phyloP scores from a whole-genome alignment of 208 protist species.

The Wallacemonas sp. region DNA sequence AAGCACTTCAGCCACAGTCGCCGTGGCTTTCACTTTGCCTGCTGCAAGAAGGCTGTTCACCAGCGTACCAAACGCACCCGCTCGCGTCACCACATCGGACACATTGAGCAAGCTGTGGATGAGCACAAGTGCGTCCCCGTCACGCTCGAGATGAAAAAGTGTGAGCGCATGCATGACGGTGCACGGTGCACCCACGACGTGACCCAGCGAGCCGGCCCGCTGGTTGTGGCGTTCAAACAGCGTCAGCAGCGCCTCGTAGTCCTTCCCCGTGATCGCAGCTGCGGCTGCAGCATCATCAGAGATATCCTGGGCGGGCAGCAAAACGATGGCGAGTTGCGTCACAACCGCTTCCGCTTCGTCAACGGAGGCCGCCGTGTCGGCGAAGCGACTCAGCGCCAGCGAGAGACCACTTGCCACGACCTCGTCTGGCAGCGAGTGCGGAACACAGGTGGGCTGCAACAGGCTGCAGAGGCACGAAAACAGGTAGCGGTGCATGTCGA shows the following conservation, averaged over 20 bases:
- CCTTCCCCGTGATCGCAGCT: not conserved
- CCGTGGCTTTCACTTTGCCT: not conserved
- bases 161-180: not conserved
- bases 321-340: slow-evolving; percentile 1
- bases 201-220: not conserved
- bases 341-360: slow-evolving; percentile 19
- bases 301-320: not conserved
- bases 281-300: not conserved
- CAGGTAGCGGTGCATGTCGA: not conserved
- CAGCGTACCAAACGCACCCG: not conserved
- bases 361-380: not conserved
- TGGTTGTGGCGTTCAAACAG: not conserved
- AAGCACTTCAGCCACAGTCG: not conserved
- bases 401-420: not conserved
- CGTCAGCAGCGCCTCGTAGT: not conserved
- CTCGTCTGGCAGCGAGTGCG: not conserved
- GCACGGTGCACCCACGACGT: not conserved
- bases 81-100: not conserved
- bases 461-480: slow-evolving; percentile 13
- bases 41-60: not conserved
- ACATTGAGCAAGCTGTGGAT: not conserved
- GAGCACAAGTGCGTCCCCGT: not conserved
- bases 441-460: not conserved
- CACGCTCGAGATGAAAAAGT: not conserved
- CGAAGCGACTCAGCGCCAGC: not conserved